Evolutionary conservation across 1,139 yeast species (phyloP), one percentile per base, ranked within the genome.

Genomic region (Meyerozyma carpophila): DNA sequence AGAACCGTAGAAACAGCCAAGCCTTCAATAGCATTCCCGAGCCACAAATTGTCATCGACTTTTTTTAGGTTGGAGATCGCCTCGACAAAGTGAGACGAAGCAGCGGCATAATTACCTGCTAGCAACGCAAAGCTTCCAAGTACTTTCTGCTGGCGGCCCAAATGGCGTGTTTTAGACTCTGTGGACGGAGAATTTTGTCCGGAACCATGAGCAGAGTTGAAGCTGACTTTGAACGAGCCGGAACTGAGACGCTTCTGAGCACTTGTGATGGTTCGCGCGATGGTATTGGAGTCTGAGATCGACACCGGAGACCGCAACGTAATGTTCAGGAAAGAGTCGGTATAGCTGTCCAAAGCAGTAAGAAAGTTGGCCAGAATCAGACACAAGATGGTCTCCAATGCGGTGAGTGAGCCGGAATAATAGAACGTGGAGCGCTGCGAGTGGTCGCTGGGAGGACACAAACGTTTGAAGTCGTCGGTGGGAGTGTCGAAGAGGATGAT

Each of bases 21-120:
- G 0, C 94, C 90, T 54, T 90, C 97, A 18, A 91, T 59, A 0
- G 96, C 82, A 37, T 93, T 84, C 0, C 84, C 98, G 25, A 88
- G 71, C 98, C 98, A 93, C 18, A 93, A 66, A 55, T 78, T 77
- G 60, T 93, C 98, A 42, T 82, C 82, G 1, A 83, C 71, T 29
- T 79, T 72, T 47, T 79, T 79, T 44, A 90, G 64, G 32, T 75
- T 67, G 2, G 70, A 56, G 2, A 86, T 74, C 0, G 97, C 82
- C 36, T 90, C 96, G 10, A 82, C 75, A 51, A 90, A 85, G 46
- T 81, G 79, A 28, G 73, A 70, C 43, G 90, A 58, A 0, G 98
- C 95, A 46, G 82, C 88, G 11, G 71, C 61, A 43, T 84, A 74
- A 47, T 86, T 78, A 0, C 98, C 98, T 0, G 96, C 84, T 40